Percentiles rank a stretch among this genome's conserved stretches.
Evolutionary conservation across 192 early-diverging fungal species (phyloP).

Genomic region (Podila clonocystis): DNA sequence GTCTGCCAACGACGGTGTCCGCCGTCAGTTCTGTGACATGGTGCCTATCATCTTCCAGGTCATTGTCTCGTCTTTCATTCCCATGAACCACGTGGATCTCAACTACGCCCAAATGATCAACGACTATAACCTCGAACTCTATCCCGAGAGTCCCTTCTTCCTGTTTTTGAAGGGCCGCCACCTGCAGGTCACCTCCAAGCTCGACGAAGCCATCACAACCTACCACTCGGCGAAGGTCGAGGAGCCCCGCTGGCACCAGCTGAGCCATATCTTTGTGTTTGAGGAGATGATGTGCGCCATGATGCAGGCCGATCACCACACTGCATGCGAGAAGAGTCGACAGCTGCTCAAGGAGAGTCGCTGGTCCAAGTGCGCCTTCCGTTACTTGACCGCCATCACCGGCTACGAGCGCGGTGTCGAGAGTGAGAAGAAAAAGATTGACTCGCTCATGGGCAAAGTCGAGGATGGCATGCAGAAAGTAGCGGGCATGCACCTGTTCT

Average conservation of each 20-base stretch:
- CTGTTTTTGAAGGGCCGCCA: slow-evolving; percentile 76
- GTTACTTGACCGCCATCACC: slow-evolving; percentile 74
- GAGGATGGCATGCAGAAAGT: slow-evolving; percentile 76
- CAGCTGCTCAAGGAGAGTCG: slow-evolving; percentile 80
- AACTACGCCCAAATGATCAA: slow-evolving; percentile 71
- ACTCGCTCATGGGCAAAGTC: slow-evolving; percentile 72
- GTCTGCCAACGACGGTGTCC: slow-evolving; percentile 67
- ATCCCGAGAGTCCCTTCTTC: slow-evolving; percentile 77
- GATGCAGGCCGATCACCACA: slow-evolving; percentile 68
- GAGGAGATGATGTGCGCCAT: slow-evolving; percentile 77
- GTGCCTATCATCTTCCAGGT: slow-evolving; percentile 79
- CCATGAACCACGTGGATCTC: slow-evolving; percentile 73
- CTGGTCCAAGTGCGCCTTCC: slow-evolving; percentile 88
- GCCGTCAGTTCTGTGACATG: slow-evolving; percentile 83
- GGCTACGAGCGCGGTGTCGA: slow-evolving; percentile 55
- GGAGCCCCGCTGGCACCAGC: slow-evolving; percentile 76
- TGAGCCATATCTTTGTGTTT: slow-evolving; percentile 87
- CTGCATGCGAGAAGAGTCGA: slow-evolving; percentile 67
- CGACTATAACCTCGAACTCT: slow-evolving; percentile 58
- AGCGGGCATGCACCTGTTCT: slow-evolving; percentile 85
- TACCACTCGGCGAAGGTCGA: slow-evolving; percentile 66
- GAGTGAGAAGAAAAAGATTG: slow-evolving; percentile 57
- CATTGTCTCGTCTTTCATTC: slow-evolving; percentile 75
- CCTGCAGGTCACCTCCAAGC: slow-evolving; percentile 62
- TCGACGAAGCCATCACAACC: slow-evolving; percentile 68